phyloP scores from a whole-genome alignment of 1,284 basidiomycete species.

The Termitomyces sp. region DNA sequence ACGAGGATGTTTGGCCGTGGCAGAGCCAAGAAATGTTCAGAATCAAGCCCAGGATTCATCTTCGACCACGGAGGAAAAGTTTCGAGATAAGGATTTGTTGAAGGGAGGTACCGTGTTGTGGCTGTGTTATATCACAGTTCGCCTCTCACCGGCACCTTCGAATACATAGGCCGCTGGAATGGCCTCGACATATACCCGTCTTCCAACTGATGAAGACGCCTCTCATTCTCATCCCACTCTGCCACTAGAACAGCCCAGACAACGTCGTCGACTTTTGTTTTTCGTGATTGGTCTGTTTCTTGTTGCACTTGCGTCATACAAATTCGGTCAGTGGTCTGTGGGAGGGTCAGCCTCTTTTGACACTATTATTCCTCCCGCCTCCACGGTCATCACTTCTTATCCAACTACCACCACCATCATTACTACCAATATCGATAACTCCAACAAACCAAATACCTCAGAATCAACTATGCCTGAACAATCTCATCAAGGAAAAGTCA shows the following conservation, averaged over 20 bases:
- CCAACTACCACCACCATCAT: constrained; percentile 10
- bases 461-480: constrained; percentile 22
- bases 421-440: constrained; percentile 11
- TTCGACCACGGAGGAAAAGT: background rate
- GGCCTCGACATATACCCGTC: constrained; percentile 18
- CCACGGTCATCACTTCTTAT: constrained; percentile 10
- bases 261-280: constrained; percentile 22
- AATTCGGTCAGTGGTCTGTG: constrained; percentile 41
- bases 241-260: background rate
- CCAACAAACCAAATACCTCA: constrained; percentile 14
- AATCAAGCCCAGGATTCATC: constrained; percentile 12
- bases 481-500: constrained; percentile 48
- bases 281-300: constrained; percentile 31
- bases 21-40: constrained; percentile 17
- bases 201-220: constrained; percentile 18
- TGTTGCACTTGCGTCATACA: constrained; percentile 39
- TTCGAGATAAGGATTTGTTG: background rate
- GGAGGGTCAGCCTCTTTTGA: constrained; percentile 13
- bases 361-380: constrained; percentile 7
- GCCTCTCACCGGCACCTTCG: background rate
- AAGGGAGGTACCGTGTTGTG: background rate
- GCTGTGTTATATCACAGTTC: constrained; percentile 4
- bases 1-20: constrained; percentile 15
- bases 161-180: constrained; percentile 8
- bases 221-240: background rate